phyloP scores from a whole-genome alignment of 2,329 filamentous ascomycete genomes.

The Beauveria brongniartii region DNA sequence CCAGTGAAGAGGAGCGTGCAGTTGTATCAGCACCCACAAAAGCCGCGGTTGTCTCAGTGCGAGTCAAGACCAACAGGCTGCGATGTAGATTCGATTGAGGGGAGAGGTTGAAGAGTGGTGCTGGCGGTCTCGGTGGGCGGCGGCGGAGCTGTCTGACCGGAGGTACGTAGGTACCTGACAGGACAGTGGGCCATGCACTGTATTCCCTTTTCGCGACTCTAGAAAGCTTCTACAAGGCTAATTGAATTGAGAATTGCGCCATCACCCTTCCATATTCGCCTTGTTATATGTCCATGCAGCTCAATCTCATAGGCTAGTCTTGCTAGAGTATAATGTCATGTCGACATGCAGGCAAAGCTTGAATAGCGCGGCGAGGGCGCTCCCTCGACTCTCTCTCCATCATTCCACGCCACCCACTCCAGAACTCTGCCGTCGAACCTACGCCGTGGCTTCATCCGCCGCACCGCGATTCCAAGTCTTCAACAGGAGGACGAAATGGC shows the following conservation, averaged over 20 bases:
- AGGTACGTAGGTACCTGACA: neutral
- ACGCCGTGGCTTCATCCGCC: constrained; percentile 72
- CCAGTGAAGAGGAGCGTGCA: neutral
- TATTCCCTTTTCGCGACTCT: neutral
- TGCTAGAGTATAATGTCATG: constrained; percentile 5
- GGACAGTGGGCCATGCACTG: neutral
- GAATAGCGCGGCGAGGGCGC: neutral
- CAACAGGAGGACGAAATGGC: constrained; percentile 77
- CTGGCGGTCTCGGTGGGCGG: neutral
- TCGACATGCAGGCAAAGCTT: constrained; percentile 6
- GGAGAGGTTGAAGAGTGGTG: constrained; percentile 4
- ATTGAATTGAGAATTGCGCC: neutral
- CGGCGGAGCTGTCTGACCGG: neutral
- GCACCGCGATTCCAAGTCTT: constrained; percentile 82
- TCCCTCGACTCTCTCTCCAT: neutral
- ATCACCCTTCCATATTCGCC: neutral
- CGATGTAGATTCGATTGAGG: constrained; percentile 1
- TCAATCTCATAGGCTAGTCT: neutral
- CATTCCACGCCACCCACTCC: neutral
- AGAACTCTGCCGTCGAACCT: constrained; percentile 47
- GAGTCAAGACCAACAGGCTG: neutral
- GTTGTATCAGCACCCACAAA: neutral
- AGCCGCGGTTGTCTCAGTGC: neutral
- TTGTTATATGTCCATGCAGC: neutral
- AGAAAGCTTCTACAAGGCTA: neutral